phyloP scores from a whole-genome alignment of 208 protist genomes.

The Vickermania ingenoplastis region DNA sequence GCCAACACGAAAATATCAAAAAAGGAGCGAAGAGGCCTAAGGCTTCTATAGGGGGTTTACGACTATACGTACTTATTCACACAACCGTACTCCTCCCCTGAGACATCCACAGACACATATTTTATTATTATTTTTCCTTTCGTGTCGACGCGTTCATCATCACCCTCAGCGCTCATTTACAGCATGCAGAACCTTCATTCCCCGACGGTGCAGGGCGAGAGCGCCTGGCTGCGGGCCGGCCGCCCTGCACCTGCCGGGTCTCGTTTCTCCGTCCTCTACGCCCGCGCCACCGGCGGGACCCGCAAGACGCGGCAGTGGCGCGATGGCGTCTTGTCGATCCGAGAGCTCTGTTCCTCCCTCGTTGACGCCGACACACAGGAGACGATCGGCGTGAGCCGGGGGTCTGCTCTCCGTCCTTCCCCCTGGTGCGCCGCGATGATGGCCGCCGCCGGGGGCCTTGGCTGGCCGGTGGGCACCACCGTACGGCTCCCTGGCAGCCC shows the following conservation, averaged over 20 bases:
- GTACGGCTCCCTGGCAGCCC: neutral
- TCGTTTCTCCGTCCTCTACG: slow-evolving; percentile 49
- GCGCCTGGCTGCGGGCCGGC: neutral
- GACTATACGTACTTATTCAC: too few relatives aligned
- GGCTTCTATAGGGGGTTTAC: too few relatives aligned
- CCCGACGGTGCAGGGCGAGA: neutral
- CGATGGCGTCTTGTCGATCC: slow-evolving; percentile 40
- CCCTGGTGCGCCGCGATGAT: neutral
- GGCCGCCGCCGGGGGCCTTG: neutral
- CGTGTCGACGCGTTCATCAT: neutral
- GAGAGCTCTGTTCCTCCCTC: slow-evolving; percentile 25
- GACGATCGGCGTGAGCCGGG: slow-evolving; percentile 22
- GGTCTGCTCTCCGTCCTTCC: slow-evolving; percentile 15
- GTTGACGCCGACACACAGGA: slow-evolving; percentile 22
- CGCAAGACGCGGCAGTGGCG: slow-evolving; percentile 29
- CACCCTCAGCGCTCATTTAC: neutral
- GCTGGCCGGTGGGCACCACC: neutral
- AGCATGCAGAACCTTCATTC: neutral
- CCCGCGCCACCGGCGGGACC: slow-evolving; percentile 14
- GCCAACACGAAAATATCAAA: too few relatives aligned
- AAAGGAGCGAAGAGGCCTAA: too few relatives aligned
- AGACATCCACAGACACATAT: too few relatives aligned
- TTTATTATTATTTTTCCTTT: slow-evolving; percentile 2
- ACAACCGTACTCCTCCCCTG: too few relatives aligned
- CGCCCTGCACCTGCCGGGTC: slow-evolving; percentile 14